These are phyloP conservation scores for Debaryomycetaceae sp. DNA, from an alignment of 1,139 yeast species.

Conservation along the genomic window DNA sequence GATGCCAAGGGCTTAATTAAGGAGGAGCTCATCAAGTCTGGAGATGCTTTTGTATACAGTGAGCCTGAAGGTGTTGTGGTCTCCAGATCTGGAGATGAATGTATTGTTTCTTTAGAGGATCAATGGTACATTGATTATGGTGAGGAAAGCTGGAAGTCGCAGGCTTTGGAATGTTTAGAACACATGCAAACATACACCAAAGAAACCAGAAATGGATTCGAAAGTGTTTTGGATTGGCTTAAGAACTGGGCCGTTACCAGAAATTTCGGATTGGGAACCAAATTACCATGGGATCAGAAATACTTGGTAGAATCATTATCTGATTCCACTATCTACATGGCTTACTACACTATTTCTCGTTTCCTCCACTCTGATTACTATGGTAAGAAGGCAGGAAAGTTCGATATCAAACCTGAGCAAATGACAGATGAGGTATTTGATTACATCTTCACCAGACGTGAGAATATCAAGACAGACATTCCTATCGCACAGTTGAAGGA, in stretches of 20 bases:
- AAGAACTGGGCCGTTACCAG: conserved; percentile 99
- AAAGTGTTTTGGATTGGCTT: conserved; percentile 94
- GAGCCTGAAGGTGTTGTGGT: conserved; percentile 92
- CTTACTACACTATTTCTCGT: conserved; percentile 89
- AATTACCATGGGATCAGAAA: conserved; percentile 95
- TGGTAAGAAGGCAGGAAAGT: conserved; percentile 72
- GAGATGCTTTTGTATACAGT: conserved; percentile 82
- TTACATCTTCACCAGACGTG: conserved; percentile 76
- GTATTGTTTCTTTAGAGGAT: conserved; percentile 95
- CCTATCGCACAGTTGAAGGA: conserved; percentile 64
- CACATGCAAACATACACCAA: conserved; percentile 75
- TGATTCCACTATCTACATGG: conserved; percentile 95
- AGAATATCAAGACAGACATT: conserved; percentile 56
- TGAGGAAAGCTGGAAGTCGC: conserved; percentile 87
- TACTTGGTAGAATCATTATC: conserved; percentile 92
- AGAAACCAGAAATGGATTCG: conserved; percentile 90
- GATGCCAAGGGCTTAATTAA: conserved; percentile 85
- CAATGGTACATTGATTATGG: conserved; percentile 99
- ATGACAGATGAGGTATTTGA: conserved; percentile 95
- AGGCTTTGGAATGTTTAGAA: conserved; percentile 77
- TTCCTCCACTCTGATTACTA: conserved; percentile 83
- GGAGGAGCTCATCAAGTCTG: conserved; percentile 71
- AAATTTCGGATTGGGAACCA: conserved; percentile 94
- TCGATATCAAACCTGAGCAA: conserved; percentile 74
- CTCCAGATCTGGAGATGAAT: conserved; percentile 95